Base-by-base conservation (phyloP, 2,329 filamentous ascomycete species). In the Neonectria faginata region DNA sequence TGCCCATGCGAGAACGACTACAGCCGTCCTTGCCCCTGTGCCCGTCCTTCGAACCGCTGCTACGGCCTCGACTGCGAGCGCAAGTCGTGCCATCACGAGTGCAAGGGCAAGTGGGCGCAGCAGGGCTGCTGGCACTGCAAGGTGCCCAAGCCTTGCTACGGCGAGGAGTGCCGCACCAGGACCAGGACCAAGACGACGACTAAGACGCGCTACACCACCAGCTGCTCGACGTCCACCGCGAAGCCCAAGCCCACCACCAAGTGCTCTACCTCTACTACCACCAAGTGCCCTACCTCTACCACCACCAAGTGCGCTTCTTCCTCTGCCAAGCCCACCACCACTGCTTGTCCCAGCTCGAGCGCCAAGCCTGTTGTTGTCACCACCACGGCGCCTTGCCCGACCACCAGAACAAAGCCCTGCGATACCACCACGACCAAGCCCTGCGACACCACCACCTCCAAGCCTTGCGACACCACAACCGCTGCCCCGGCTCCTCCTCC, bases 101-200 rank as follows among this genome's bases (percentile, higher is more conserved):
- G 72, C 58, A 64, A 70, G 31, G 65, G 65, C 8, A 53, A 73
- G 50, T 75, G 71, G 72, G 74, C 74, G 18, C 69, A 73, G 60
- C 74, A 74, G 54, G 73, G 74, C 54, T 76, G 74, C 65, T 74
- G 71, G 72, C 73, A 76, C 63, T 76, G 74, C 71, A 76, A 75
- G 64, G 66, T 62, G 22, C 56, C 62, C 52, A 63, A 69, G 65
- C 61, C 65, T 31, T 71, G 64, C 57, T 27, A 66, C 25, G 65
- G 65, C 14, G 58, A 63, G 27, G 27, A 60, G 10, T 73, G 68
- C 62, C 58, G 57, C 39, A 48, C 29, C 27, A 57, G 63, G 51
- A 61, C 58, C 12, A 14, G 41, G 9, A 41, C 62, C 36, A 62
- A 58, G 59, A 72, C 62, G 57, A 67, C 57, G 29, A 60, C 56